Evolutionary conservation across 2,329 filamentous ascomycete genomes (phyloP).

Genomic region (Corinectria fuckeliana): DNA sequence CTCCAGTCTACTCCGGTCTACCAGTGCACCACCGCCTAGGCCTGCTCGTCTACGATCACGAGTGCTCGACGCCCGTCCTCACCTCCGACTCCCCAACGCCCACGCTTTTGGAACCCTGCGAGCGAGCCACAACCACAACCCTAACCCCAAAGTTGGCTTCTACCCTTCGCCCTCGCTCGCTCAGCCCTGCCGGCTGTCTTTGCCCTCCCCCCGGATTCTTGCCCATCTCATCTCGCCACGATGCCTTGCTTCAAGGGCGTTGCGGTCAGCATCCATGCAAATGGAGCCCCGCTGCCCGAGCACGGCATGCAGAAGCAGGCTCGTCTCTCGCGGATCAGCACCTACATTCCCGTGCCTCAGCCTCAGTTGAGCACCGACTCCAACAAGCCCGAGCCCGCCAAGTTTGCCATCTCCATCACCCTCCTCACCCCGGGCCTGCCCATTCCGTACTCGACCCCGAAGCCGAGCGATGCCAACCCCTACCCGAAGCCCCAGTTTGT

Average conservation of each 20-base stretch:
- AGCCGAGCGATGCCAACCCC: slow-evolving; percentile 76
- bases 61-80: slow-evolving; percentile 9
- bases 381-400: slow-evolving; percentile 87
- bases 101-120: too few species aligned
- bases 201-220: slow-evolving; percentile 2
- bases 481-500: slow-evolving; percentile 84
- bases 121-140: not conserved
- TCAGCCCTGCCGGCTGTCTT: slow-evolving; percentile 18
- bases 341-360: slow-evolving; percentile 94
- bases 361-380: slow-evolving; percentile 70
- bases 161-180: slow-evolving; percentile 4
- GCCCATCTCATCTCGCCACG: slow-evolving; percentile 42
- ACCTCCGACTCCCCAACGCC: slow-evolving; percentile 8
- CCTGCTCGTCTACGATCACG: slow-evolving; percentile 27
- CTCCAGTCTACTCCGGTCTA: slow-evolving; percentile 22
- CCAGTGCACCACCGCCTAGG: slow-evolving; percentile 35
- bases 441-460: slow-evolving; percentile 91
- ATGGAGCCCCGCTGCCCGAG: slow-evolving; percentile 82
- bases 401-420: slow-evolving; percentile 98
- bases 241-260: slow-evolving; percentile 99
- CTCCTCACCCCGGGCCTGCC: slow-evolving; percentile 86
- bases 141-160: not conserved
- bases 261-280: slow-evolving; percentile 93
- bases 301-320: slow-evolving; percentile 95
- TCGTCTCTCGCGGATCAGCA: slow-evolving; percentile 89